Conservation (phyloP, 805 yeast species). For the Suhomyces faveliae region DNA sequence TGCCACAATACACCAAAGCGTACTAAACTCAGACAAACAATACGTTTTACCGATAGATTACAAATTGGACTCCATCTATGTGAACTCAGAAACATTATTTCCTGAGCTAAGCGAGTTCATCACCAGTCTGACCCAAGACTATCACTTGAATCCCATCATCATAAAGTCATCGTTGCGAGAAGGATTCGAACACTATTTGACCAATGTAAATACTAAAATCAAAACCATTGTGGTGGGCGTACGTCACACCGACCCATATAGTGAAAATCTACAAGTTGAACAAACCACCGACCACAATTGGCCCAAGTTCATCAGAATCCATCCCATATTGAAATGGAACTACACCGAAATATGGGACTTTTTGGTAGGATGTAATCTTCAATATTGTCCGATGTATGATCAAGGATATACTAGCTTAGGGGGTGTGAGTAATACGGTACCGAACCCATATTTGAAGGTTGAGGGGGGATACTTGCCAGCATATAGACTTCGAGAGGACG, state of each 20-base stretch:
- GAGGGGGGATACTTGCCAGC: conserved; percentile 47
- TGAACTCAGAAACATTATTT: conserved; percentile 73
- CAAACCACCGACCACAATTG: conserved; percentile 86
- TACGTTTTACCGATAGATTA: conserved; percentile 23
- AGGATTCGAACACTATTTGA: conserved; percentile 68
- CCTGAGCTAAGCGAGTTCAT: conserved; percentile 69
- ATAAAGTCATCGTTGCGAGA: conserved; percentile 53
- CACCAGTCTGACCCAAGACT: conserved; percentile 48
- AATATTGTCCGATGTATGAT: conserved; percentile 77
- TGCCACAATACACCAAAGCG: conserved; percentile 45
- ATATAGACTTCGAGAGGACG: conserved; percentile 56
- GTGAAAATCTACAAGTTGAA: conserved; percentile 53
- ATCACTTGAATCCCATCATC: conserved; percentile 50
- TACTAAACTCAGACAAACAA: conserved; percentile 12
- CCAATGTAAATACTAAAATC: conserved; percentile 46
- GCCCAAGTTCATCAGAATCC: conserved; percentile 83
- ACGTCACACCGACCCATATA: conserved; percentile 84
- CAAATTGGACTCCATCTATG: conserved; percentile 63
- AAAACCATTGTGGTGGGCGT: conserved; percentile 85
- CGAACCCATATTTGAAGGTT: conserved; percentile 56
- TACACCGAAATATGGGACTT: conserved; percentile 86
- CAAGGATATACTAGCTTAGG: conserved; percentile 89
- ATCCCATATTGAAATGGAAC: conserved; percentile 88
- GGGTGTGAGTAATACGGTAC: conserved; percentile 65
- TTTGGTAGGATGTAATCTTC: conserved; percentile 52